Conservation (phyloP, 192 early-diverging fungal genomes). For the Backusella australiensis region DNA sequence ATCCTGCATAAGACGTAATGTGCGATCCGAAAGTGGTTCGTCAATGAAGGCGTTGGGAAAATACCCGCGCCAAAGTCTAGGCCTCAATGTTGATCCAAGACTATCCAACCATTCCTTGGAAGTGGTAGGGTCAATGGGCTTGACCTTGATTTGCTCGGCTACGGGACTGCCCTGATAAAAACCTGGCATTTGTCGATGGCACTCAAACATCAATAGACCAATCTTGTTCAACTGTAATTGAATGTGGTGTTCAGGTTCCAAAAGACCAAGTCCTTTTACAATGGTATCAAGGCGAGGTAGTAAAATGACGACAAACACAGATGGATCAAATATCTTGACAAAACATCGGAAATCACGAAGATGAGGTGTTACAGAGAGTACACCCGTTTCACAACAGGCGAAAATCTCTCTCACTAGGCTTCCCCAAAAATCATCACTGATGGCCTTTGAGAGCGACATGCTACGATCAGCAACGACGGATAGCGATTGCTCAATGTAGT, state of each 20-base stretch:
- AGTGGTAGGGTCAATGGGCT: background rate
- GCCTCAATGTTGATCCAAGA: slow-evolving; percentile 26
- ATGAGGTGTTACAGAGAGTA: slow-evolving; percentile 35
- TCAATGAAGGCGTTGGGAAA: background rate
- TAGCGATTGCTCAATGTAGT: slow-evolving; percentile 51
- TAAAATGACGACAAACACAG: slow-evolving; percentile 46
- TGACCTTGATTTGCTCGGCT: slow-evolving; percentile 2
- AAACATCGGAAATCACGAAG: slow-evolving; percentile 53
- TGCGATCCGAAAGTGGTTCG: slow-evolving; percentile 20
- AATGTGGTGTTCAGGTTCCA: background rate
- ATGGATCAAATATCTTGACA: slow-evolving; percentile 49
- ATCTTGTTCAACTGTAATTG: slow-evolving; percentile 14
- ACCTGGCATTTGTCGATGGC: slow-evolving; percentile 41
- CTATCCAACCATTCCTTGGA: slow-evolving; percentile 27
- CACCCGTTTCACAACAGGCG: slow-evolving; percentile 26
- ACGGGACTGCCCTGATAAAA: background rate
- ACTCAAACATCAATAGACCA: slow-evolving; percentile 48
- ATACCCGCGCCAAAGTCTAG: slow-evolving; percentile 22
- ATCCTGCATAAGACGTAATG: slow-evolving; percentile 34
- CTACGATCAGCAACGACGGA: slow-evolving; percentile 44
- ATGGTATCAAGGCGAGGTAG: slow-evolving; percentile 40
- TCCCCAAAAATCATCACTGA: slow-evolving; percentile 37
- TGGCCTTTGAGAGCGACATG: slow-evolving; percentile 40
- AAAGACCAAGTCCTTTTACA: slow-evolving; percentile 26
- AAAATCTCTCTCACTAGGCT: slow-evolving; percentile 37